Base-by-base conservation (phyloP, 208 protist species). In the Crithidia sp. region DNA sequence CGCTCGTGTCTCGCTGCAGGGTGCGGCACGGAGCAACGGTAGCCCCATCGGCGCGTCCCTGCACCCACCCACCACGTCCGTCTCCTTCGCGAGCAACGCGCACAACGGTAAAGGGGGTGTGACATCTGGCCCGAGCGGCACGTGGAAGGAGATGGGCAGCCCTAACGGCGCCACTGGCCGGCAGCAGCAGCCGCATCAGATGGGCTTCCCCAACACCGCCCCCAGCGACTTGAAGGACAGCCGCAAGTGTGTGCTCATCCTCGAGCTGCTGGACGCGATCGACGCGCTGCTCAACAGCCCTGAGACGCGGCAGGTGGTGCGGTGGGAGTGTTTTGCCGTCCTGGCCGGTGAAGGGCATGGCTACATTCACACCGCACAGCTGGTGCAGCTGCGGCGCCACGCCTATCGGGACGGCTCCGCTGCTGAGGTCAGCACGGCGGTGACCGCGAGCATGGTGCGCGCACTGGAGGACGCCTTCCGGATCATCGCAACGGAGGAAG, bases 291-390 rank as follows among this genome's bases (percentile, higher is more conserved):
- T 93, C 17, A 93, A 93, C 76, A 84, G 84, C 16, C 13, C 45
- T 8, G 81, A 82, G 44, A 89, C 89, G 47, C 65, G 74, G 28
- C 63, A 74, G n/a, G 71, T 87, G 0, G 79, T 95, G 73, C 87
- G 90, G 8, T 87, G 81, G 79, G 61, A 84, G n/a, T 91, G 86
- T 74, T 95, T 91, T 75, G 36, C 71, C 49, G 70, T 85, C 19
- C 57, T 93, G 67, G 77, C 81, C 43, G 61, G 41, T 7, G 84
- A 92, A 66, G 84, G 66, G 6, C 77, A 91, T 55, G 88, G 85
- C 17, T 95, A 88, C 73, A 92, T 95, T n/a, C 87, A 93, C 81
- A 92, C 89, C 72, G 47, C 81, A 16, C 71, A 81, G 39, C 71
- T 95, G 47, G 71, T 52, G 36, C 56, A 45, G 13, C 39, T 91